Conservation (phyloP, 78 protist genomes). For the Dictyostelium citrinum region DNA sequence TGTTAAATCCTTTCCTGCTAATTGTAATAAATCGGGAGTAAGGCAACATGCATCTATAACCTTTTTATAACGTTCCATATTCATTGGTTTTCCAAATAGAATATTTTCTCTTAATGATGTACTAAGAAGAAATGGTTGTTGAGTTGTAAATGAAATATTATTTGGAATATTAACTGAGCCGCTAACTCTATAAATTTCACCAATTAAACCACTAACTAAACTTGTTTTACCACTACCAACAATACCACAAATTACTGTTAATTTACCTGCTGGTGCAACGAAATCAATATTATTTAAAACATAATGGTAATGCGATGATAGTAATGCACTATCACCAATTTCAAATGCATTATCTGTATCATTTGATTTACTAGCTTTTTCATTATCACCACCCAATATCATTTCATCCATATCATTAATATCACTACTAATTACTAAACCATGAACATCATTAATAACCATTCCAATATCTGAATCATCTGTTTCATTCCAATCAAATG, state of each 20-base stretch:
- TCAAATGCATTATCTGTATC: background rate
- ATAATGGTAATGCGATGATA: background rate
- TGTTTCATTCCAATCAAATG: constrained; percentile 3
- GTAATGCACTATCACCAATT: background rate
- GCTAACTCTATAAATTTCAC: constrained; percentile 34
- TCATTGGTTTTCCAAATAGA: constrained; percentile 91
- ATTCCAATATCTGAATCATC: background rate
- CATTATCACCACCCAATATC: background rate
- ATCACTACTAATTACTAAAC: background rate
- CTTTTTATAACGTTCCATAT: constrained; percentile 60
- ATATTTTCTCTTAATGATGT: constrained; percentile 94
- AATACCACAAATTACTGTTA: constrained; percentile 81
- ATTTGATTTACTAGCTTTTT: background rate
- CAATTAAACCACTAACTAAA: constrained; percentile 70
- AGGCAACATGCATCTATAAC: constrained; percentile 89
- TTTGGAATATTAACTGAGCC: constrained; percentile 15
- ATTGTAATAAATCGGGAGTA: constrained; percentile 65
- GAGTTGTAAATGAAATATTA: constrained; percentile 74
- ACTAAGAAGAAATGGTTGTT: constrained; percentile 93
- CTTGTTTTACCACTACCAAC: constrained; percentile 95
- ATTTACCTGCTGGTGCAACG: constrained; percentile 50
- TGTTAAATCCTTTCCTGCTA: constrained; percentile 90
- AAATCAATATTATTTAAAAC: constrained; percentile 19
- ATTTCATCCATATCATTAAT: background rate
- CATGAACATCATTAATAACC: background rate